Evolutionary conservation across 768 basidiomycete genomes (phyloP), one percentile per base, ranked within the genome.

Genomic region (Naganishia antarctica): DNA sequence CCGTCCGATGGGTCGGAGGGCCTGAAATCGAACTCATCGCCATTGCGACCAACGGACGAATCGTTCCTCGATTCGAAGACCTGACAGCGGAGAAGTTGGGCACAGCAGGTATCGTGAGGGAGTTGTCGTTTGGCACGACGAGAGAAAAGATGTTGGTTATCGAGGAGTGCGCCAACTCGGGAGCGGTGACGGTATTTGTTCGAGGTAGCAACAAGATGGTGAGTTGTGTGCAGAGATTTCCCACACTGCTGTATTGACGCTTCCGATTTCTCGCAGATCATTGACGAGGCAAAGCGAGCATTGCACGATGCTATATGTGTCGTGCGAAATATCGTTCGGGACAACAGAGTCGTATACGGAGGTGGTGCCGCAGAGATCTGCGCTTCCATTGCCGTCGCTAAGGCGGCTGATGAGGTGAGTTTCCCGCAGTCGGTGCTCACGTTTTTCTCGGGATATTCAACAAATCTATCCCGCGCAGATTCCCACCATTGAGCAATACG

Each of bases 1-100:
- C 96, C 29, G 94, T 98, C 31, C 84, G 96, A 75, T 98, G 96
- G 96, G 96, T 99, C 62, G 96, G 96, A 66, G 96, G 96, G 25
- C 96, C 96, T 3, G 96, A 99, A 77, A 99, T 99, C 68, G 96
- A 99, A 86, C 91, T 92, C 60, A 97, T 99, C 69, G 96, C 96
- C 21, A 97, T 99, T 74, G 96, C 96, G 0, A 99, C 94, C 0
- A 88, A 96, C 77, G 96, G 94, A 29, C 87, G 96, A 31, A 99
- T 99, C 73, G 96, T 99, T 1, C 96, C 96, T 43, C 85, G 96
- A 26, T 99, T 99, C 72, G 96, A 99, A 75, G 96, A 99, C 78
- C 84, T 99, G 40, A 86, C 90, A 0, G 77, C 86, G 16, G 88
- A 86, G 69, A 99, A 99, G 79, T 84, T 99, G 15, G 96, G 96